phyloP scores from a whole-genome alignment of 345 rosid genomes.

The Melaleuca alternifolia region DNA sequence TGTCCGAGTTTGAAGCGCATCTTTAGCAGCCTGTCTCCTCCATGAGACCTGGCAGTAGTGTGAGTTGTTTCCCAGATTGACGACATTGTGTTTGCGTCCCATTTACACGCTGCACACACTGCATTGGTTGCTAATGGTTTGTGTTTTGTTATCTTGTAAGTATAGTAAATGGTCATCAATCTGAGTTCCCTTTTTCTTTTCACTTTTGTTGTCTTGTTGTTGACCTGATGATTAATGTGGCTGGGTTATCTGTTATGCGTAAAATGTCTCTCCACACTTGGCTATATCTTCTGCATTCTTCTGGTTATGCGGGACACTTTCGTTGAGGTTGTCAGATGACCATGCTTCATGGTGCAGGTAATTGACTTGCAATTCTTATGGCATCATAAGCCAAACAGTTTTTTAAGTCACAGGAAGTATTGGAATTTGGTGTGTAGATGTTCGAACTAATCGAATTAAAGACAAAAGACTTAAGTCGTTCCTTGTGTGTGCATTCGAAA shows the following conservation, averaged over 20 bases:
- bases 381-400: neutral
- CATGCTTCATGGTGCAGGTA: neutral
- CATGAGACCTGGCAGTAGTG: neutral
- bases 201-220: neutral
- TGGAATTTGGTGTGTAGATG: neutral
- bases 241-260: neutral
- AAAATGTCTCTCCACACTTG: neutral
- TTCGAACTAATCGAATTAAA: neutral
- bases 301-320: neutral
- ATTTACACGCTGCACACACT: neutral
- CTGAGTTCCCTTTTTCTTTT: neutral
- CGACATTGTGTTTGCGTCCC: neutral
- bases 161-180: neutral
- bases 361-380: neutral
- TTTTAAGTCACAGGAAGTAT: neutral
- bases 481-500: neutral
- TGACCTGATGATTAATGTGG: neutral
- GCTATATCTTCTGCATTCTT: neutral
- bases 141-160: neutral
- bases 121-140: neutral
- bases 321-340: neutral
- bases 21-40: conserved; percentile 38
- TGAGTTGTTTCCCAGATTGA: neutral
- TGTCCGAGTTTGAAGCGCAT: conserved; percentile 86
- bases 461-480: neutral